These are phyloP conservation scores for Xylaria sp. DNA, from an alignment of 2,329 filamentous ascomycete genomes.

Conservation along the genomic window DNA sequence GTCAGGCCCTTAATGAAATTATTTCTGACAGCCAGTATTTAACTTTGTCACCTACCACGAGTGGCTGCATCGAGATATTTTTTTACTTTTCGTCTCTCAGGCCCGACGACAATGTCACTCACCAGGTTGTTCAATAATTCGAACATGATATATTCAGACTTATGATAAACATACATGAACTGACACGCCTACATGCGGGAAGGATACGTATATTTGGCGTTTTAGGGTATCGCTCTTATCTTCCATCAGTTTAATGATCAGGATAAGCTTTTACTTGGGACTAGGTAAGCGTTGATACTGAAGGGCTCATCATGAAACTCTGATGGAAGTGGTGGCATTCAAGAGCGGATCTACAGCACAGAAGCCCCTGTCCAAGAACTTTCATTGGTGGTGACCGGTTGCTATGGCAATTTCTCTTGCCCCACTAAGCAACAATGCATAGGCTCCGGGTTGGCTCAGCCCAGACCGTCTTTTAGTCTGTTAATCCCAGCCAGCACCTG, in stretches of 20 bases:
- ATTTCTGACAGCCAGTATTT: background rate
- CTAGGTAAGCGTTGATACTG: no score
- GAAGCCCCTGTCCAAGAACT: background rate
- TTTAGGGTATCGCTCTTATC: no score
- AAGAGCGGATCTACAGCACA: no score
- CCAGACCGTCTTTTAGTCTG: conserved; percentile 38
- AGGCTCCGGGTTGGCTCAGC: conserved; percentile 11
- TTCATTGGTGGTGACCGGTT: conserved; percentile 38
- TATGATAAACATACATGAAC: background rate
- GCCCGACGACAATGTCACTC: conserved; percentile 9
- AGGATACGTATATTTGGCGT: no score
- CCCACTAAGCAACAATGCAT: conserved; percentile 38
- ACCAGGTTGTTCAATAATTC: background rate
- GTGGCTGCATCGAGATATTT: conserved; percentile 9
- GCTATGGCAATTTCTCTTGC: conserved; percentile 46
- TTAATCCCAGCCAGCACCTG: conserved; percentile 34
- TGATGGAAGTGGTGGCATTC: no score
- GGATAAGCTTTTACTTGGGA: no score
- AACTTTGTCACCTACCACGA: conserved; percentile 15
- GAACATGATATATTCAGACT: conserved; percentile 4
- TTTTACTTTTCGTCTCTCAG: conserved; percentile 17
- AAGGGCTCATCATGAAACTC: no score
- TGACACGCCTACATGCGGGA: no score
- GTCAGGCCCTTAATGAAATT: background rate
- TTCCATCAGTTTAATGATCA: no score